These are phyloP conservation scores for Vaccinium corymbosum DNA, from an alignment of 148 eudicot genomes.

Conservation along the genomic window DNA sequence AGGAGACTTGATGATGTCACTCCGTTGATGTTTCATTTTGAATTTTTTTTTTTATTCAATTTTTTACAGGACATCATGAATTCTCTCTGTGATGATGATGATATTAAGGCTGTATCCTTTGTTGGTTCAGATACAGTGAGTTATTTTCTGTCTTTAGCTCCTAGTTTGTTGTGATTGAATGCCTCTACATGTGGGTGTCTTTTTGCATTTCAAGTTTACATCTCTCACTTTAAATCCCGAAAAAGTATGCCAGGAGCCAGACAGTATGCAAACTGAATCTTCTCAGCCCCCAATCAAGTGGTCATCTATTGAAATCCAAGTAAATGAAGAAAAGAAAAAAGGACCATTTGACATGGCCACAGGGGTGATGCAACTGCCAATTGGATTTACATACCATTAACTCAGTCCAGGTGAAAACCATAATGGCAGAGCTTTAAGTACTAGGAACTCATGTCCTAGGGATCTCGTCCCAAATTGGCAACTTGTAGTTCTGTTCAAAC, in stretches of 20 bases:
- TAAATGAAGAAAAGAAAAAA: constrained; percentile 4
- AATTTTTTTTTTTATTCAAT: neutral
- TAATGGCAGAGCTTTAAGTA: constrained; percentile 24
- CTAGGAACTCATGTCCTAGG: neutral
- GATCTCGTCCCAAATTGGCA: neutral
- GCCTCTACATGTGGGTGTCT: neutral
- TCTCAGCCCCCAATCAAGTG: neutral
- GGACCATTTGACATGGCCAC: constrained; percentile 32
- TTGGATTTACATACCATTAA: neutral
- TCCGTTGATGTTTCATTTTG: neutral
- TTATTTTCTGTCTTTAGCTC: neutral
- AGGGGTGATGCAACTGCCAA: constrained; percentile 28
- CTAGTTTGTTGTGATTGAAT: neutral
- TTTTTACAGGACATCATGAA: constrained; percentile 51
- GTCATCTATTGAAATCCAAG: neutral
- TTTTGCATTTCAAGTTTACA: neutral
- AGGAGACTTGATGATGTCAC: neutral
- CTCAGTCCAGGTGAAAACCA: neutral
- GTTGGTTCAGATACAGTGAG: constrained; percentile 64
- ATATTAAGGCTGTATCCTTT: constrained; percentile 57
- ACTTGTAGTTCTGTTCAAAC: neutral
- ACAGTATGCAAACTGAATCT: neutral
- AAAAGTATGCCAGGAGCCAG: neutral
- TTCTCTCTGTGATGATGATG: constrained; percentile 61
- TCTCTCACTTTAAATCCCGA: neutral